Evolutionary conservation across 2,329 filamentous ascomycete genomes (phyloP), one percentile per base, ranked within the genome.

Genomic region (Aureobasidium sp.): DNA sequence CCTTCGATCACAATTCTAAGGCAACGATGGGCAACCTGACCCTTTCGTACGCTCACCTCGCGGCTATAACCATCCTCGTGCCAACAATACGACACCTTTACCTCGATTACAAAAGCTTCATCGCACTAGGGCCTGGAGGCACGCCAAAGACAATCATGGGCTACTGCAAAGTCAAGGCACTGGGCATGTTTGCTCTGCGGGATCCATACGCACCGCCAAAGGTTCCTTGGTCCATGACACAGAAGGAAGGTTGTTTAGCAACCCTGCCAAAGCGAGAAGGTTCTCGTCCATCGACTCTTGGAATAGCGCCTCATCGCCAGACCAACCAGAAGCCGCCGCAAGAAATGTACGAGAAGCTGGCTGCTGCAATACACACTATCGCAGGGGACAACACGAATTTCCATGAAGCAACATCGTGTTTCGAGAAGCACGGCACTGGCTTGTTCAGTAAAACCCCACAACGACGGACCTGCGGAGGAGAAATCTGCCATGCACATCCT

Each of bases 261-360:
- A 73, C 75, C 36, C 78, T 94, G 0, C 85, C 87, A 0, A 79
- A 79, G 62, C 85, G 90, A 0, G 70, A 74, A 3, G 87, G 87
- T 0, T 78, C 81, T 0, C 82, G 89, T 0, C 91, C 90, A 1
- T 71, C 75, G 2, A 87, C 92, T 10, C 83, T 80, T 44, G 90
- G 90, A 53, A 90, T 95, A 63, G 90, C 90, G 0, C 90, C 90
- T 0, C 90, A 96, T 70, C 83, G 90, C 2, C 90, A 95, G 74
- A 79, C 87, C 20, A 83, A 87, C 71, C 89, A 95, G 70, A 80
- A 80, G 44, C 83, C 84, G 12, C 79, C 79, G 5, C 63, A 71
- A 5, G 70, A 74, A 15, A 82, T 84, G 70, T 86, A 87, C 71
- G 70, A 76, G n/a, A 72, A 76, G 15, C 79, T 91, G 3, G 78